Percentiles rank a stretch among this genome's conserved stretches.
phyloP scores from a whole-genome alignment of 2,329 filamentous ascomycete genomes.

The Sclerotinia trifoliorum region DNA sequence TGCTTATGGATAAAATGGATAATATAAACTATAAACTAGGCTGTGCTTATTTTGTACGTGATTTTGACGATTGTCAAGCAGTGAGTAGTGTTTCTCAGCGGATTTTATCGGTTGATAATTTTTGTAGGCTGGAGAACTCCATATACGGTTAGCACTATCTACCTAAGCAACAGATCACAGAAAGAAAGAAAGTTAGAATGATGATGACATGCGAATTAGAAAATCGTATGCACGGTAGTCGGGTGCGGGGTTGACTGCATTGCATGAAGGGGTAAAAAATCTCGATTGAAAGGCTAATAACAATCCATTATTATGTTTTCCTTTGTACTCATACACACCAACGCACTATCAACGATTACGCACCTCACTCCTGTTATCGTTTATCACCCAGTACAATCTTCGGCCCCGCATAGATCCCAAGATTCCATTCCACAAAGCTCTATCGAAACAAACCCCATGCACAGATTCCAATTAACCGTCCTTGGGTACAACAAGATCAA shows the following conservation, averaged over 20 bases:
- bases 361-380: too few species aligned
- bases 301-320: slow-evolving; percentile 5
- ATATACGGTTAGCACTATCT: too few species aligned
- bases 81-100: not conserved
- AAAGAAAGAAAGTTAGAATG: not conserved
- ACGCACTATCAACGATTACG: not conserved
- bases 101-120: not conserved
- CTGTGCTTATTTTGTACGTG: not conserved
- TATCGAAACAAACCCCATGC: too few species aligned
- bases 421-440: too few species aligned
- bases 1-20: too few species aligned
- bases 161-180: too few species aligned
- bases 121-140: not conserved
- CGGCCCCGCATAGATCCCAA: too few species aligned
- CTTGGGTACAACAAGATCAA: too few species aligned
- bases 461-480: too few species aligned
- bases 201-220: not conserved
- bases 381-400: too few species aligned
- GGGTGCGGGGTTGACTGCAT: slow-evolving; percentile 20
- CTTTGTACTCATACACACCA: not conserved
- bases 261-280: slow-evolving; percentile 7
- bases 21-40: not conserved
- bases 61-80: not conserved
- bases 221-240: not conserved
- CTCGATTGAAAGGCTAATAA: not conserved